These are phyloP conservation scores for Lonicera japonica DNA, from an alignment of 129 eudicot species.

Conservation along the genomic window DNA sequence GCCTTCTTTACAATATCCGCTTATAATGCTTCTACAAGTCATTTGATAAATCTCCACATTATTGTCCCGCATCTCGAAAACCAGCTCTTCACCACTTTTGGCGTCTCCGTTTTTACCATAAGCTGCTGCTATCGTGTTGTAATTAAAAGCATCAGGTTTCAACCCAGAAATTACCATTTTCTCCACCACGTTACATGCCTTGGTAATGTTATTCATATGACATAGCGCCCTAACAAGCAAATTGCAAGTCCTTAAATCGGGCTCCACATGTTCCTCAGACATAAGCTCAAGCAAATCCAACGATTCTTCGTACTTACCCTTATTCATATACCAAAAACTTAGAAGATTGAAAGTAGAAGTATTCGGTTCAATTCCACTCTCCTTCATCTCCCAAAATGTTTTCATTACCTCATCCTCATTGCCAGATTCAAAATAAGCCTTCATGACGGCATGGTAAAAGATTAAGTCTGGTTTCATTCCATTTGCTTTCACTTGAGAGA, in stretches of 20 bases:
- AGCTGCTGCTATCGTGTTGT: conserved; percentile 40
- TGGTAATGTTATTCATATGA: conserved; percentile 25
- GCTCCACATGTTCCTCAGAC: conserved; percentile 35
- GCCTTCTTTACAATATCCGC: conserved; percentile 54
- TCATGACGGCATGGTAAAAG: conserved; percentile 47
- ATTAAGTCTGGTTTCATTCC: conserved; percentile 49
- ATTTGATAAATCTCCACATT: conserved; percentile 38
- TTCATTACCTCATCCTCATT: conserved; percentile 51
- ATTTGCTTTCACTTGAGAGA: conserved; percentile 31
- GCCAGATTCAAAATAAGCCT: conserved; percentile 49
- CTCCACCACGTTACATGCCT: conserved; percentile 39
- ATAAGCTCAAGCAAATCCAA: conserved; percentile 31
- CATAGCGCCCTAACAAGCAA: conserved; percentile 52
- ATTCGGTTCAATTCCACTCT: conserved; percentile 29
- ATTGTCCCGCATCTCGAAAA: conserved; percentile 42
- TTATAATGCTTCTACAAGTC: conserved; percentile 39
- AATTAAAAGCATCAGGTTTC: conserved; percentile 44
- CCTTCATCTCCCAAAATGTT: conserved; percentile 37
- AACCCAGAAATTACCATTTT: conserved; percentile 42
- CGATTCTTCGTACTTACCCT: conserved; percentile 48
- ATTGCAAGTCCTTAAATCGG: conserved; percentile 48
- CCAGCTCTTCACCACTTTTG: conserved; percentile 33
- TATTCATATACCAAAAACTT: conserved; percentile 47
- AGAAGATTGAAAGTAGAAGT: conserved; percentile 46
- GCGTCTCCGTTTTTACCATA: conserved; percentile 39